Evolutionary conservation across 2,329 filamentous ascomycete genomes (phyloP), one percentile per base, ranked within the genome.

Genomic region (Colletotrichum scovillei): DNA sequence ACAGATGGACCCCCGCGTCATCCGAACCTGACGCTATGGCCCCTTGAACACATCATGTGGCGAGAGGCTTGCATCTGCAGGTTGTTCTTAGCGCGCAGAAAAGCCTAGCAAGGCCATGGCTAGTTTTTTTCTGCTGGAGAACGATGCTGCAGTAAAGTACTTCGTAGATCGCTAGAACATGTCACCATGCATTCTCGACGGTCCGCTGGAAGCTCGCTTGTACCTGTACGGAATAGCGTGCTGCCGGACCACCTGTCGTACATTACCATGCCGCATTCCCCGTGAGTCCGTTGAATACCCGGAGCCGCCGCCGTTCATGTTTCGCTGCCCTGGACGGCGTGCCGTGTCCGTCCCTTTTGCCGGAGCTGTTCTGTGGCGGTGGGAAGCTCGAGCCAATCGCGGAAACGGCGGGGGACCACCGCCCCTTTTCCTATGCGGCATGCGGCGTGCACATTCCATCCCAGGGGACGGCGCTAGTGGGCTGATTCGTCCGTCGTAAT

Each of bases 351-450:
- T 63, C 28, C 46, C 22, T 19, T 42, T 42, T 42, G 38, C 67
- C 38, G 60, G 28, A 42, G 32, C 57, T 62, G 58, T 35, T 42
- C 22, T 7, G 16, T 22, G 38, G 16, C 16, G 38, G 64, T 60
- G 59, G 42, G 69, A 46, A 72, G 69, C 69, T 72, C 38, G 58
- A 58, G 59, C 70, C 70, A 73, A 73, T 69, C 59, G 70, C 70
- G 38, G 66, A 69, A 58, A 56, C 42, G 55, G 60, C 42, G 70
- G 66, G 66, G 66, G 26, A 24, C n/a, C 70, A 24, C 53, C 16
- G 26, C 46, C 55, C 58, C 55, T 42, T 59, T n/a, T n/a, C 32
- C 22, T 5, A 28, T 35, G 28, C 28, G 55, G 9, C 30, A 8
- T 58, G 9, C 8, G 16, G 3, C 26, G 14, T n/a, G 12, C 14